Evolutionary conservation across 805 yeast species (phyloP), one percentile per base, ranked within the genome.

Genomic region (Diddensiella transvaalensis): DNA sequence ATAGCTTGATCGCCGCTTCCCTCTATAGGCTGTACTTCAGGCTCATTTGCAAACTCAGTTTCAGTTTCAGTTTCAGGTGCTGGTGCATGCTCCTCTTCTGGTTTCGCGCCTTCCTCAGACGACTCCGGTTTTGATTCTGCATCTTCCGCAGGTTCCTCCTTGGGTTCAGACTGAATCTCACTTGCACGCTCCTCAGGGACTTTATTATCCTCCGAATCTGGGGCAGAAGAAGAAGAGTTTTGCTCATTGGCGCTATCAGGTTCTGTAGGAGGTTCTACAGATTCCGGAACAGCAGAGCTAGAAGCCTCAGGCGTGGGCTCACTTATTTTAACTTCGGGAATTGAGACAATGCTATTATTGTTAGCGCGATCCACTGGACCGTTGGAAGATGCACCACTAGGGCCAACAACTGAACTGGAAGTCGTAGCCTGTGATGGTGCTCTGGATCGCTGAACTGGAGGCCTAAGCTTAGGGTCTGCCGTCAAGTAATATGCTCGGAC

Each of bases 401-500:
- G 33, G 22, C 22, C 35, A 13, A 26, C 32, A 26, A 32, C 40
- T n/a, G 46, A 17, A 11, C 48, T 45, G 32, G 36, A 24, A 23
- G 54, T 48, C 15, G 59, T 52, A 6, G 47, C 54, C 30, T 47
- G 48, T 10, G 56, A 47, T 19, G 32, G 33, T 10, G 60, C 56
- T 21, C 59, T 21, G 8, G 59, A 52, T 22, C 60, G 24, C 33
- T 48, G 56, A 4, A 48, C 40, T 1, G 59, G 52, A 17, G 65
- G 59, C 37, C 65, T 46, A 36, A 51, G 46, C 44, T 58, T 60
- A 22, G 71, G 64, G 44, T 65, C 69, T 2, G 68, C 70, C 24
- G 62, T 58, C 46, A 69, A 47, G 55, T 79, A 82, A 55, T 73
- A 75, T 54, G 87, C 88, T 60, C 95, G 77, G 13, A 93, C 99